Conservation (phyloP, 805 yeast species). For the Cyberlindnera amylophila region DNA sequence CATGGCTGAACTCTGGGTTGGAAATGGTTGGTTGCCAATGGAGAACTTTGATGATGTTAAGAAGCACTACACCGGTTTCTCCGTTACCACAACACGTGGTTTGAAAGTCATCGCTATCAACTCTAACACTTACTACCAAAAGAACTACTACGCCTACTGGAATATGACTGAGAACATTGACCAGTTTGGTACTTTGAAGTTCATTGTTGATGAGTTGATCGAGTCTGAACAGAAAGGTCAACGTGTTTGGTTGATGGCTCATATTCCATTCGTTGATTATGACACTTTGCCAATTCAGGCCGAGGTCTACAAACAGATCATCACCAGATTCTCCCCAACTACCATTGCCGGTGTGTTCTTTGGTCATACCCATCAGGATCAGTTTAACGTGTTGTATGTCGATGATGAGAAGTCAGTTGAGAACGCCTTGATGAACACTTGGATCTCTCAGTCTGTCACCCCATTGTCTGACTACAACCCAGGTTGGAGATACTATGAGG, state of each 20-base stretch:
- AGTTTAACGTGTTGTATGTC: constrained; percentile 56
- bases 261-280: constrained; percentile 60
- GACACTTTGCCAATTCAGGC: constrained; percentile 57
- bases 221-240: constrained; percentile 54
- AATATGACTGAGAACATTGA: constrained; percentile 49
- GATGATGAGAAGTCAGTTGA: constrained; percentile 41
- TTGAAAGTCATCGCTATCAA: constrained; percentile 59
- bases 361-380: constrained; percentile 71
- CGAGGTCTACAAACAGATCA: constrained; percentile 48
- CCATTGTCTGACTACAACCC: constrained; percentile 61
- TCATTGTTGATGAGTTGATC: constrained; percentile 57
- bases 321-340: constrained; percentile 64
- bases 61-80: constrained; percentile 59
- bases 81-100: constrained; percentile 52
- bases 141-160: constrained; percentile 55
- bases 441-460: constrained; percentile 65
- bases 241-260: constrained; percentile 72
- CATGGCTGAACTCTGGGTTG: constrained; percentile 46
- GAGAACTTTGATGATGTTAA: constrained; percentile 16
- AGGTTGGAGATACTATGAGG: constrained; percentile 68
- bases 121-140: constrained; percentile 64
- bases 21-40: constrained; percentile 38
- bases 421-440: constrained; percentile 51
- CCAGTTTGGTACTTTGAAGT: constrained; percentile 58
- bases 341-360: constrained; percentile 66